A percentile compares a stretch with the other conserved stretches of the same genome.
Conservation (phyloP, 2,329 filamentous ascomycete species). For the Scleromitrula shiraiana region DNA sequence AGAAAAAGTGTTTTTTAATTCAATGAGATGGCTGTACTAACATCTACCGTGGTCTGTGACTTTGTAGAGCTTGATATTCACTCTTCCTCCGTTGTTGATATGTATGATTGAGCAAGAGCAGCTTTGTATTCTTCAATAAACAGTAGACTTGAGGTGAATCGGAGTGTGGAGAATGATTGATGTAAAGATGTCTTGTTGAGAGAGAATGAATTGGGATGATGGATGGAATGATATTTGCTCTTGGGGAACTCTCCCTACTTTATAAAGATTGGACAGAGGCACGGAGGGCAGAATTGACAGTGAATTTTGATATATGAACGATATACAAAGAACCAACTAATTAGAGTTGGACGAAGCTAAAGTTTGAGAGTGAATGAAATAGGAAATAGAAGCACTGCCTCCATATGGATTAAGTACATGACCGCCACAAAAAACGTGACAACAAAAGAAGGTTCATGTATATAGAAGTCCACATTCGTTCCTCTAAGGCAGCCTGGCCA, state of each 20-base stretch:
- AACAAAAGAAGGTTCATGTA: conserved; percentile 12
- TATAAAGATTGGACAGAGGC: conserved; percentile 4
- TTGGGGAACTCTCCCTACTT: conserved; percentile 1
- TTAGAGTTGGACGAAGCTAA: neutral
- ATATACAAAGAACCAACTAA: conserved; percentile 16
- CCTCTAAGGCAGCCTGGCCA: conserved; percentile 19
- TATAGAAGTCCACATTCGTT: neutral
- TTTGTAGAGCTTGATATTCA: neutral
- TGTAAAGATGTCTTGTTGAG: neutral
- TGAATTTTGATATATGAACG: neutral
- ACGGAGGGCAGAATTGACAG: neutral
- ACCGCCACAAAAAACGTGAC: conserved; percentile 21
- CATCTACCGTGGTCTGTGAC: conserved; percentile 20
- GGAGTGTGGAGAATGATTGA: conserved; percentile 1
- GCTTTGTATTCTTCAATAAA: neutral
- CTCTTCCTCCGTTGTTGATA: too few relatives aligned
- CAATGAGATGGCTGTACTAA: conserved; percentile 11
- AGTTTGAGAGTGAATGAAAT: conserved; percentile 5
- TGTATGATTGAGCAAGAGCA: neutral
- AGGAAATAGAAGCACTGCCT: conserved; percentile 22
- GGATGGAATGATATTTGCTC: neutral
- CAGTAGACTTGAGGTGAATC: neutral
- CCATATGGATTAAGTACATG: conserved; percentile 18
- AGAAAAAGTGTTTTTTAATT: conserved; percentile 9
- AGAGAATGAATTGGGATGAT: conserved; percentile 1